phyloP scores from a whole-genome alignment of 1,139 yeast genomes.

The Candida labiduridarum region DNA sequence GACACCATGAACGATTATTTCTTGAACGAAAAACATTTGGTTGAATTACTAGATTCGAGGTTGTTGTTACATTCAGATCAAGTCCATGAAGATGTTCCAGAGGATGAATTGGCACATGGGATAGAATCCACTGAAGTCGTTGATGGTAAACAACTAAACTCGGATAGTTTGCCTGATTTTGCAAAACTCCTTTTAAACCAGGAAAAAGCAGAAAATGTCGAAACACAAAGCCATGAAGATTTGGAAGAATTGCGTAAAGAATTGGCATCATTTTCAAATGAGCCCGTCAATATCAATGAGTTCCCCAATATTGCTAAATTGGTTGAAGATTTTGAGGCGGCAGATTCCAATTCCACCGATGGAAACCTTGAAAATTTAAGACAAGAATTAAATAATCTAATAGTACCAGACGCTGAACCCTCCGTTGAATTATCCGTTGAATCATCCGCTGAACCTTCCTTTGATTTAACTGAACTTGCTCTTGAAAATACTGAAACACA shows the following conservation, averaged over 20 bases:
- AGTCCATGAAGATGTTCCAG: neutral
- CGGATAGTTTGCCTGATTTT: constrained; percentile 6
- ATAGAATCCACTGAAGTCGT: neutral
- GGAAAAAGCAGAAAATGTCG: constrained; percentile 5
- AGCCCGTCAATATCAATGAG: constrained; percentile 19
- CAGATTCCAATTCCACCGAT: constrained; percentile 5
- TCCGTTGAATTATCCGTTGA: too few species aligned
- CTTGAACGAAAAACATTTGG: constrained; percentile 5
- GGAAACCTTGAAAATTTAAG: constrained; percentile 11
- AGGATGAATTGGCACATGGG: neutral
- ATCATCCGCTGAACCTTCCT: too few species aligned
- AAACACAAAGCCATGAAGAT: constrained; percentile 7
- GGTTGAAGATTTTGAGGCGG: constrained; percentile 12
- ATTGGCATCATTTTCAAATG: constrained; percentile 24
- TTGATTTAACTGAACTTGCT: too few species aligned
- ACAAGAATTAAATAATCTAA: constrained; percentile 5
- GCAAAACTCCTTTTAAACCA: constrained; percentile 7
- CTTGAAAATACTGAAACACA: too few species aligned
- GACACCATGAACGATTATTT: constrained; percentile 12
- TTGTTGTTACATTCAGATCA: neutral
- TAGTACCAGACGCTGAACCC: neutral
- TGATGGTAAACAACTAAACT: neutral
- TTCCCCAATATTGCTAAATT: constrained; percentile 14
- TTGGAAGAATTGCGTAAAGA: constrained; percentile 19
- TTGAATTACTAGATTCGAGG: constrained; percentile 9